Base-by-base conservation (phyloP, 1,284 basidiomycete species). In the Laetiporus sulphureus region DNA sequence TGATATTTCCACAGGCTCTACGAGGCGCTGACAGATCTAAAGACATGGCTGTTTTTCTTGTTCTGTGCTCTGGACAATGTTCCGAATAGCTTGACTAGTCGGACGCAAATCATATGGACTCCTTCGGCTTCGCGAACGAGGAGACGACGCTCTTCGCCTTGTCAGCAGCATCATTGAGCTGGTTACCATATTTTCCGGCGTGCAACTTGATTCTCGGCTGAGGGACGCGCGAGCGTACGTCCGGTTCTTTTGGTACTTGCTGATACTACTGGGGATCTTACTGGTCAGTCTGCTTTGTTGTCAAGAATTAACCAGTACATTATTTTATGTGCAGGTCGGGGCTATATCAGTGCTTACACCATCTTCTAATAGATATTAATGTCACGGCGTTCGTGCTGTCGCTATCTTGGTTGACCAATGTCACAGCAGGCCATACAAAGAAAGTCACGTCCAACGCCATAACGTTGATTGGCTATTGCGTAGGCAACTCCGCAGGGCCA, bases 401-500 rank as follows among this genome's bases (percentile, higher is more conserved):
- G 46, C 61, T 88, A 10, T 77, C 75, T 12, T 86, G 83, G 83
- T 54, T 83, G 20, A 75, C 72, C 0, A 70, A 59, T n/a, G 70
- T 81, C 12, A 84, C 79, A 1, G 73, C 81, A 2, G 84, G 84
- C 0, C 82, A 85, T 53, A 86, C 83, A 8, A 86, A 86, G 61
- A 69, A 74, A 41, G 64, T 49, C 32, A 83, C 80, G 0, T 73
- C 72, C 2, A 83, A 86, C 54, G 75, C 80, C 0, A 74, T 84
- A 51, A 71, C 81, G 64, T 68, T 83, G 11, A 72, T 70, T 32
- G 75, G 76, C 0, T 82, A 84, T 49, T 82, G 79, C 48, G 61
- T 83, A 23, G 82, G 82, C 11, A 83, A 83, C 41, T 60, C 79
- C 6, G 73, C 72, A 8, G 77, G 78, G 2, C 81, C 83, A 0